A percentile compares a stretch with the other conserved stretches of the same genome.
Conservation (phyloP, 2,329 filamentous ascomycete species). For the Bipolaris zeicola region DNA sequence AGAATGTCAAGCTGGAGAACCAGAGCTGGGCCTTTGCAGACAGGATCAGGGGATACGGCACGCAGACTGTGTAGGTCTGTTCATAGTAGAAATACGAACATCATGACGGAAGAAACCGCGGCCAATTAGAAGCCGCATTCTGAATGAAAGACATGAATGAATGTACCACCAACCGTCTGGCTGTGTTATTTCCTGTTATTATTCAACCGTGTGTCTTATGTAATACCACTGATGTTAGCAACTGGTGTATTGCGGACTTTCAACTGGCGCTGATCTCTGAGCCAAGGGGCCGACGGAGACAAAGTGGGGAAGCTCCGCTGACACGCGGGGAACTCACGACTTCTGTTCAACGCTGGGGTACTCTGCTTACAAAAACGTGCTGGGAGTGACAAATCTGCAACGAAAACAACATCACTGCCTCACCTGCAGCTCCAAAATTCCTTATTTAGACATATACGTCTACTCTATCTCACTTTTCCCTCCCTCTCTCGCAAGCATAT, state of each 20-base stretch:
- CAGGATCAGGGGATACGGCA: conserved; percentile 91
- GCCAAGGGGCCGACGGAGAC: neutral
- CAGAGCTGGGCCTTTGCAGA: conserved; percentile 99
- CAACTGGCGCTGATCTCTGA: neutral
- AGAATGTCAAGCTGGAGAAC: conserved; percentile 85
- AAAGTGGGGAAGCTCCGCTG: conserved; percentile 4
- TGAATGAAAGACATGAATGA: conserved; percentile 45
- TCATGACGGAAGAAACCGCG: conserved; percentile 4
- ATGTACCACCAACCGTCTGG: conserved; percentile 37
- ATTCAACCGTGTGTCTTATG: neutral
- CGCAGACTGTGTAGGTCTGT: conserved; percentile 60
- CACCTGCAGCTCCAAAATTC: neutral
- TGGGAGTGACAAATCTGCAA: neutral
- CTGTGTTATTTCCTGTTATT: neutral
- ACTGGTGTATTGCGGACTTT: neutral
- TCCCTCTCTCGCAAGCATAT: neutral
- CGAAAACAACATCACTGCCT: neutral
- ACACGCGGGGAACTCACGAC: neutral
- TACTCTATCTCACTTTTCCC: neutral
- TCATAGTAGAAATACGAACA: neutral
- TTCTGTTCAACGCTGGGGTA: neutral
- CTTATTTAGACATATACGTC: neutral
- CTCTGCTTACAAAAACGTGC: neutral
- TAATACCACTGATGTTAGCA: neutral
- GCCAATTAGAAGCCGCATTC: conserved; percentile 14